Percentiles rank a stretch among this genome's conserved stretches.
phyloP scores from a whole-genome alignment of 306 rosid genomes.

The Rosa lucieae region DNA sequence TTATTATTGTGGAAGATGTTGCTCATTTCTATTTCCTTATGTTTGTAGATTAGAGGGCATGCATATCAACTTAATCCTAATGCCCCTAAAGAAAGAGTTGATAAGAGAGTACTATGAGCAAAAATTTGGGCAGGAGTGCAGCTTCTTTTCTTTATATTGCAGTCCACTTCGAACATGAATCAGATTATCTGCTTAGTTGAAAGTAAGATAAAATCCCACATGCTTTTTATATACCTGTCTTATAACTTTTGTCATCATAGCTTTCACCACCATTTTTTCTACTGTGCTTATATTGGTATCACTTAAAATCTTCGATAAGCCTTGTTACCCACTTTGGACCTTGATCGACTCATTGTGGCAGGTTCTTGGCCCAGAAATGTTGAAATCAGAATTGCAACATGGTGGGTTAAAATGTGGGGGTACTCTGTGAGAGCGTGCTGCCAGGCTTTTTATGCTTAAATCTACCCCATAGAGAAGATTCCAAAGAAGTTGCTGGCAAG shows the following conservation, averaged over 20 bases:
- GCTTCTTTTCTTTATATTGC: too few species aligned
- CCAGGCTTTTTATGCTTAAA: conserved; percentile 15
- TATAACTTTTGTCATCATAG: neutral
- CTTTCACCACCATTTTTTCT: neutral
- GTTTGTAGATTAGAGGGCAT: too few species aligned
- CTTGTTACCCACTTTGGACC: neutral
- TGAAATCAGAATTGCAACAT: conserved; percentile 57
- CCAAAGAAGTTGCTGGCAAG: neutral
- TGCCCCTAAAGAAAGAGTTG: too few species aligned
- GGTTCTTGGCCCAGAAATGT: conserved; percentile 81
- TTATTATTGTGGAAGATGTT: too few species aligned
- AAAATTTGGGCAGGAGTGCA: too few species aligned
- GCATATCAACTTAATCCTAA: too few species aligned
- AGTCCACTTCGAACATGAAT: neutral
- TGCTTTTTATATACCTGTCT: neutral
- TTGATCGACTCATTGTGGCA: conserved; percentile 33
- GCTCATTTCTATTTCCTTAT: too few species aligned
- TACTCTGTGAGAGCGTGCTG: too few species aligned
- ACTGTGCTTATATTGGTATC: neutral
- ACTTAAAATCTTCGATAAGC: neutral
- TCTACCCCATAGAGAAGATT: neutral
- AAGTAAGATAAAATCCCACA: neutral
- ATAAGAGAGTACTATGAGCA: too few species aligned
- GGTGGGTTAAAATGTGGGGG: too few species aligned
- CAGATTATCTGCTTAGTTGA: neutral